Evolutionary conservation across 2,329 filamentous ascomycete genomes (phyloP).

Genomic region (Dactylellina leptospora): DNA sequence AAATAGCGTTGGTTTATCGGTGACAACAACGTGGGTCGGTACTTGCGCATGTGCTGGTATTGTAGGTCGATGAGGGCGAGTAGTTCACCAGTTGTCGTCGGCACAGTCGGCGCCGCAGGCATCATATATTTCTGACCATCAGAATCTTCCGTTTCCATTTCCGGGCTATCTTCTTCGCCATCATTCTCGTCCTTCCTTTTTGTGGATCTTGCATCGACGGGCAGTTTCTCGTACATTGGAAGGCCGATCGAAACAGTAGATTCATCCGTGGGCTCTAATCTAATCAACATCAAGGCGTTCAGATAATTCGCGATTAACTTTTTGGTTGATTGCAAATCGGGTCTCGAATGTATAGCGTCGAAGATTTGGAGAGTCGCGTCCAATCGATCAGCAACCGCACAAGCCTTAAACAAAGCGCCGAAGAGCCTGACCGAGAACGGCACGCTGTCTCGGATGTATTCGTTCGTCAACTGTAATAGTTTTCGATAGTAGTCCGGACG

Average conservation of each 20-base stretch:
- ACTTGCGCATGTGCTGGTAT: conserved; percentile 29
- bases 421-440: conserved; percentile 6
- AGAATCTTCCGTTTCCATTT: not conserved
- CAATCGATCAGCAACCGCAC: conserved; percentile 5
- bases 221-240: conserved; percentile 21
- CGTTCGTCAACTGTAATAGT: conserved; percentile 4
- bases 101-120: conserved; percentile 10
- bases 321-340: conserved; percentile 5
- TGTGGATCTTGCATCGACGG: not conserved
- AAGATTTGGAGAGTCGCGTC: conserved; percentile 8
- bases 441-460: conserved; percentile 3
- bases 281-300: conserved; percentile 8
- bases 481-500: conserved; percentile 29
- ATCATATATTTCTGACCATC: conserved; percentile 16
- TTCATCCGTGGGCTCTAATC: conserved; percentile 16
- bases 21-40: conserved; percentile 1
- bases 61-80: conserved; percentile 24
- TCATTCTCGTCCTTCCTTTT: not conserved
- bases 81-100: conserved; percentile 10
- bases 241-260: conserved; percentile 3
- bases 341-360: conserved; percentile 9
- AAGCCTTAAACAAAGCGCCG: conserved; percentile 24
- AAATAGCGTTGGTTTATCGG: conserved; percentile 19
- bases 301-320: conserved; percentile 16
- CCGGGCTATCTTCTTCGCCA: not conserved